phyloP scores from a whole-genome alignment of 1,284 basidiomycete genomes.

The Vanrija sp. region DNA sequence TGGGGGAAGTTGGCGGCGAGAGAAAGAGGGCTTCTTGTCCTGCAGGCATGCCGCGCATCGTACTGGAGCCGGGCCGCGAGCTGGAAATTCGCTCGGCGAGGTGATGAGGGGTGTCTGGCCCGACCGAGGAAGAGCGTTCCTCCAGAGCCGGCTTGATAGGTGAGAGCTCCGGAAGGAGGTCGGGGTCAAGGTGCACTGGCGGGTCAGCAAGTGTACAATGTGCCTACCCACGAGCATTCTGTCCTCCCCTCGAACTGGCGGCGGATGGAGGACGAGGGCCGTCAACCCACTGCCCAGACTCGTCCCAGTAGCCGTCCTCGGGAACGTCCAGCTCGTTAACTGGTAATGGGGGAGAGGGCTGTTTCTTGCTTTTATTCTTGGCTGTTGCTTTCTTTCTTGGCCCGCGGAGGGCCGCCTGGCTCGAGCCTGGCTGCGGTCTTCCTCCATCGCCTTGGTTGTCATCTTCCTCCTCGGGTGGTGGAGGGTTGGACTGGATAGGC shows the following conservation, averaged over 20 bases:
- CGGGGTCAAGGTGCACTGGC: neutral
- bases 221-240: neutral
- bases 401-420: no score
- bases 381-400: neutral
- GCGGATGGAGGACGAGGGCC: neutral
- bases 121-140: neutral
- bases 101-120: no score
- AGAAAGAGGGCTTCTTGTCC: no score
- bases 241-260: neutral
- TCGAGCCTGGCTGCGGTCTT: neutral
- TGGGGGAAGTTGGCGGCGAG: no score
- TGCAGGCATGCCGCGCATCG: no score
- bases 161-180: neutral
- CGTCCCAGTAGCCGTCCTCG: conserved; percentile 10
- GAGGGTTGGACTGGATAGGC: neutral
- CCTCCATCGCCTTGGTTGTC: neutral
- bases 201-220: neutral
- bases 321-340: neutral
- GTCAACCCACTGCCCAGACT: neutral
- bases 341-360: no score
- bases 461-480: neutral
- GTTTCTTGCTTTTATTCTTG: neutral
- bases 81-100: no score
- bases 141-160: neutral
- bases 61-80: no score